phyloP scores from a whole-genome alignment of 192 early-diverging fungal genomes.

The Helicostylum pulchrum region DNA sequence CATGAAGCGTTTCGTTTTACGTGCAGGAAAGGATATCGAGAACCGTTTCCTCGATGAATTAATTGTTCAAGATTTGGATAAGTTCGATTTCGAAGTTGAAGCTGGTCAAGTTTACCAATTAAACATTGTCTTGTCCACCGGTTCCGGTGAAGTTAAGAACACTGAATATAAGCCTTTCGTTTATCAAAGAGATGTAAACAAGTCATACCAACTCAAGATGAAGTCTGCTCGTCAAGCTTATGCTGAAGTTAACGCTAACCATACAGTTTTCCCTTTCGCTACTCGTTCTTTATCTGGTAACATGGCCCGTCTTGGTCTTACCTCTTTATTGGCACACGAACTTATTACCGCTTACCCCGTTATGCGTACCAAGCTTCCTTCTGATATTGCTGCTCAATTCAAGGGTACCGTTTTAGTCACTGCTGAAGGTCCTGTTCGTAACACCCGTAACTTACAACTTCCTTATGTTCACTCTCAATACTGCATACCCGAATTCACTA shows the following conservation, averaged over 20 bases:
- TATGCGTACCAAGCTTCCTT: slow-evolving; percentile 48
- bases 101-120: slow-evolving; percentile 71
- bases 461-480: slow-evolving; percentile 78
- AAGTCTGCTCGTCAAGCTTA: slow-evolving; percentile 61
- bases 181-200: slow-evolving; percentile 71
- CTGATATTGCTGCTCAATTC: slow-evolving; percentile 67
- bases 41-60: slow-evolving; percentile 59
- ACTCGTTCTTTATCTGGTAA: slow-evolving; percentile 41
- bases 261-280: slow-evolving; percentile 77
- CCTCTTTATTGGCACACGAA: slow-evolving; percentile 59
- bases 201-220: slow-evolving; percentile 69
- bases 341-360: slow-evolving; percentile 65
- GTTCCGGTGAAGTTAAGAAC: slow-evolving; percentile 54
- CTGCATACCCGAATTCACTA: slow-evolving; percentile 38
- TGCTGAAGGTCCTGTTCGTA: slow-evolving; percentile 59
- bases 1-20: slow-evolving; percentile 74
- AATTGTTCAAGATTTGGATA: slow-evolving; percentile 35
- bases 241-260: slow-evolving; percentile 55
- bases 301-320: slow-evolving; percentile 59
- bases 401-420: slow-evolving; percentile 67
- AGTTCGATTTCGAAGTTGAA: slow-evolving; percentile 65
- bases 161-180: slow-evolving; percentile 56
- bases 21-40: slow-evolving; percentile 58
- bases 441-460: slow-evolving; percentile 61
- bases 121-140: slow-evolving; percentile 66